Evolutionary conservation across 164 flowering plant species (phyloP), one percentile per base, ranked within the genome.

Genomic region (Piper betle): DNA sequence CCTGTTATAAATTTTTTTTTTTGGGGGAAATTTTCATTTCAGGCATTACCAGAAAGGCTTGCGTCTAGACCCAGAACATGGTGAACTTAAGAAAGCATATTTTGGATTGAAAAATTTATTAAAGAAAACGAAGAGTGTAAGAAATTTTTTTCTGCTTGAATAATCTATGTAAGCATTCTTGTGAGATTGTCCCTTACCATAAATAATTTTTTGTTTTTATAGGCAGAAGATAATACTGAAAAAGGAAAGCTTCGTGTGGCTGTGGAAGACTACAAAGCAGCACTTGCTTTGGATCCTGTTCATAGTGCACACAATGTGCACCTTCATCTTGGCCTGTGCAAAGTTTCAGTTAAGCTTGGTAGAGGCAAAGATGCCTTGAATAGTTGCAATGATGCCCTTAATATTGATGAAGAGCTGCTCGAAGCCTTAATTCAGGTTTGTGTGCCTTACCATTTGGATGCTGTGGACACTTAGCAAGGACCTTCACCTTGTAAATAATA

Each of bases 41-140:
- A 93, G 99, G 81, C 99, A 93, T 75, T 93, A 65, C 68, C 99
- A 93, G 60, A 92, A 85, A 77, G 97, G 99, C 48, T 92, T 93
- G 59, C 94, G 99, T 52, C 74, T 78, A 25, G 98, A 93, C 74
- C 98, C 98, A 53, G 98, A 93, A 79, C 96, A 93, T 60, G 69
- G 80, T 75, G 94, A 81, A 71, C 73, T 93, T 64, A 93, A 93
- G 77, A 93, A 88, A 75, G 84, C 96, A 65, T 93, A 93, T 75
- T 93, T 93, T 81, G 96, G 85, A 66, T 77, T 93, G 82, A 93
- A 93, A 72, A 93, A 82, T 61, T 77, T 93, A 65, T 82, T 90
- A 62, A 93, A 90, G 81, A 93, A 82, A 79, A 89, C 88, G 53
- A 90, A 86, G 81, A 86, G 87, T 75, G 98, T 93, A 84, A 79